Base-by-base conservation (phyloP, 2,329 filamentous ascomycete genomes). In the Aspergillus ibericus region DNA sequence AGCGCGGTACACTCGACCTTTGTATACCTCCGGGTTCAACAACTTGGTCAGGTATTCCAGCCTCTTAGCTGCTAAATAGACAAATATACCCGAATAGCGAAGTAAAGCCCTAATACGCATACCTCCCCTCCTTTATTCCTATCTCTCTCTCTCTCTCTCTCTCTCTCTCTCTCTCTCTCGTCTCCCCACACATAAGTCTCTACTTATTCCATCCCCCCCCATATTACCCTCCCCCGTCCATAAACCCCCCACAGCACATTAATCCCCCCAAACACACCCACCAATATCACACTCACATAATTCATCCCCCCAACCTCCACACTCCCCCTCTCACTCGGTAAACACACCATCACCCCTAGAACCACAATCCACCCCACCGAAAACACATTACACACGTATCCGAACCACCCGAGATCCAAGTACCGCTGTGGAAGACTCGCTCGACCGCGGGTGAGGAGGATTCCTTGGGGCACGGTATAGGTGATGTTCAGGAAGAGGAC, bases 401-500 rank as follows among this genome's bases (percentile, higher is more conserved):
- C 59, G 1, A 25, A 12, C 13, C 32, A n/a, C 6, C 50, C 51
- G 6, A 60, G 44, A 16, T 52, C 68, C 35, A 70, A 65, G 12
- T 66, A 59, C 15, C 69, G 59, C 49, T 63, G 44, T 13, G 59
- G 56, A 4, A 68, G 63, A 1, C 56, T 63, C 15, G 62, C 49
- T 13, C 77, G 71, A 0, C 79, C 74, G 13, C 70, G 70, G 1
- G 73, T 55, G 16, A 77, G 56, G 67, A 81, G 55, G 1, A 79
- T 68, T 56, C 79, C 81, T 4, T 78, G 80, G 3, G 73, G 75
- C 2, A 80, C 61, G 20, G 75, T 70, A 63, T 78, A 80, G 1
- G 74, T 75, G n/a, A 68, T 66, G 16, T 78, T 62, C 6, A 78
- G 62, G 9, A 72, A 66, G 10, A 70, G 68, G 8, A 73, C 62